Base-by-base conservation (phyloP, 108 stramenopile genomes). In the Nitzschia sp. region DNA sequence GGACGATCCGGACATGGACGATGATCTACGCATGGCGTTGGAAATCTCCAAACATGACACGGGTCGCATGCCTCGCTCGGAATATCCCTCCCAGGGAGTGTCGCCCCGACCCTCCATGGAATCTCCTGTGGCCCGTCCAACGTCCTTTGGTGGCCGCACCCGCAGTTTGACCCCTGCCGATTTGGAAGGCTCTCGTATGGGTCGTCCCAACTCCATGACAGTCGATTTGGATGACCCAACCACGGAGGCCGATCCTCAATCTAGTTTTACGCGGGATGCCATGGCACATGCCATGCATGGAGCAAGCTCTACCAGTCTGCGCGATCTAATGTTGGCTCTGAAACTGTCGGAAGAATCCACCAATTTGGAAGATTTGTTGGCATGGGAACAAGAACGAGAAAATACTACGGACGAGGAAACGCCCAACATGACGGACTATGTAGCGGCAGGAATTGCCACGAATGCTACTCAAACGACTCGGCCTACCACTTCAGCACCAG, bases 41-140 rank as follows among this genome's bases (percentile, higher is more conserved):
- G 53, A 67, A 67, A 51, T 67, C 6, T 67, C 66, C 34, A 43
- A 65, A 25, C 63, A 65, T 52, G 63, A 65, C 38, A 53, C 63
- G 15, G 63, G 63, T n/a, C 12, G 53, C 8, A 20, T 21, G 19
- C 21, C 53, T 25, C 6, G 2, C 21, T 54, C 53, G 14, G 8
- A 9, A 8, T 19, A 10, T 19, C 52, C 52, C 8, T 8, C 52
- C 8, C 17, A 14, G 10, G 52, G 52, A 22, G 6, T 21, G 3
- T 12, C 22, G 15, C 3, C 53, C 3, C 20, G 19, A 25, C 3
- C 53, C 15, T 25, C 53, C 19, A 7, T 20, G 11, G 53, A 15
- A 54, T 6, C 53, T 7, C 21, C 53, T 54, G 1, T 8, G 3
- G 21, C 11, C 3, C 43, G 10, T 12, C 9, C 10, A 43, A 48